These are phyloP conservation scores for Geoglossum cookeanum DNA, from an alignment of 2,329 filamentous ascomycete species.

Conservation along the genomic window DNA sequence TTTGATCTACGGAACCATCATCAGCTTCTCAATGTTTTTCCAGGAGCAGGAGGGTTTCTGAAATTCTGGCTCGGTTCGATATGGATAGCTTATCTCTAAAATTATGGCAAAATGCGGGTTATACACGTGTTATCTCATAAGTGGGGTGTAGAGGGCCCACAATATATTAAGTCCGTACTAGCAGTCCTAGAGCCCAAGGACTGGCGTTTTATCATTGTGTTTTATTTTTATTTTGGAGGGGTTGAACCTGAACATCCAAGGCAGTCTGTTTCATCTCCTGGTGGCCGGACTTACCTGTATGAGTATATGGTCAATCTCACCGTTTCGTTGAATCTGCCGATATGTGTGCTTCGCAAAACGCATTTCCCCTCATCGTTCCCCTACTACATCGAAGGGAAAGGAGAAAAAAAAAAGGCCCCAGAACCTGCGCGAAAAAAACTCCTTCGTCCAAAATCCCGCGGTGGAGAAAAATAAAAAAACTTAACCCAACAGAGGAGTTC, in stretches of 20 bases:
- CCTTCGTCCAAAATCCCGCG: too few species aligned
- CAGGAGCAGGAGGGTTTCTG: conserved; percentile 93
- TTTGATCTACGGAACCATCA: conserved; percentile 93
- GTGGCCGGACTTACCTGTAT: too few species aligned
- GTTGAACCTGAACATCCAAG: background rate
- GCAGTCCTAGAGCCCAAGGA: background rate
- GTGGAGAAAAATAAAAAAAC: too few species aligned
- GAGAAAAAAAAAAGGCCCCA: too few species aligned
- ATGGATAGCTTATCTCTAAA: background rate
- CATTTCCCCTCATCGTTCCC: too few species aligned
- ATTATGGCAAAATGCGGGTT: background rate
- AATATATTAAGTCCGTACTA: background rate
- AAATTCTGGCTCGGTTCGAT: conserved; percentile 9
- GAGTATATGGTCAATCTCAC: too few species aligned
- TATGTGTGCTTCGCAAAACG: too few species aligned
- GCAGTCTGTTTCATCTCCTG: background rate
- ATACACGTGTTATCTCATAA: background rate
- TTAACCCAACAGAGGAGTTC: too few species aligned
- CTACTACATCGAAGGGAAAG: too few species aligned
- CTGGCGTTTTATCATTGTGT: background rate
- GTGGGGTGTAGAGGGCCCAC: background rate
- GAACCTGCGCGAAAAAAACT: too few species aligned
- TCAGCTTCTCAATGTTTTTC: conserved; percentile 97
- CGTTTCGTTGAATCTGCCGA: too few species aligned
- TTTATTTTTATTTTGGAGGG: background rate